Conservation (phyloP, 1,284 basidiomycete species). For the Testicularia cyperi region DNA sequence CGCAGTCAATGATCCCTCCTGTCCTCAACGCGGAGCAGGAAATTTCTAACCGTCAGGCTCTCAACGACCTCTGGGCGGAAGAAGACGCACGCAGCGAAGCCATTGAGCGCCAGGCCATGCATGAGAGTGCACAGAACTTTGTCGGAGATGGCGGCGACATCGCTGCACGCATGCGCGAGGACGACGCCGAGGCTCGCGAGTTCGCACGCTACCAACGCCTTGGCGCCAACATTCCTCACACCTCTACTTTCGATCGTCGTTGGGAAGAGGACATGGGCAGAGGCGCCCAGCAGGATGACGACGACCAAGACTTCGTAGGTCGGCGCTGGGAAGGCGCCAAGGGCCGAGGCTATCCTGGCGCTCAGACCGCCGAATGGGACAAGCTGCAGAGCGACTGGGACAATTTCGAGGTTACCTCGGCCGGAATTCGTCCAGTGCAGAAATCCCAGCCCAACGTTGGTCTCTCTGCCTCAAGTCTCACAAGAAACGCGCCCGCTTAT, state of each 20-base stretch:
- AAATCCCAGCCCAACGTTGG: constrained; percentile 5
- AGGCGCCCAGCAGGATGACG: constrained; percentile 37
- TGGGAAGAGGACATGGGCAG: constrained; percentile 48
- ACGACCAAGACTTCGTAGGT: constrained; percentile 60
- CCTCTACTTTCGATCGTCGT: constrained; percentile 17
- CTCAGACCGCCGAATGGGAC: constrained; percentile 66
- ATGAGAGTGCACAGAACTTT: constrained; percentile 27
- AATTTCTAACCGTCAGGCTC: constrained; percentile 20
- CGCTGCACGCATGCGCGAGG: constrained; percentile 48
- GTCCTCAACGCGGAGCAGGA: constrained; percentile 11
- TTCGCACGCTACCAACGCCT: constrained; percentile 47
- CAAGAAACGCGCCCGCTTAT: constrained; percentile 49
- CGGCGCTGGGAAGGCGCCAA: constrained; percentile 44
- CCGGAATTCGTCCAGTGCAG: constrained; percentile 38
- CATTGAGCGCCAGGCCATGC: constrained; percentile 26
- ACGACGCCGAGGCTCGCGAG: constrained; percentile 49
- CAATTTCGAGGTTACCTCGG: constrained; percentile 41
- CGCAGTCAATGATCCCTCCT: constrained; percentile 7
- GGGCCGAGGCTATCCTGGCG: constrained; percentile 39
- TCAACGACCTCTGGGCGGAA: constrained; percentile 56
- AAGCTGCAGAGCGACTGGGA: constrained; percentile 81
- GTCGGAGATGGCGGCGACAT: constrained; percentile 54
- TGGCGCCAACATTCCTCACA: constrained; percentile 38
- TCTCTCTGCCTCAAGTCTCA: no score
- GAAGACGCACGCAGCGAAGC: constrained; percentile 48